Percentiles rank a stretch among this genome's conserved stretches.
phyloP scores from a whole-genome alignment of 331 rosid species.

The Rosa hybrid region DNA sequence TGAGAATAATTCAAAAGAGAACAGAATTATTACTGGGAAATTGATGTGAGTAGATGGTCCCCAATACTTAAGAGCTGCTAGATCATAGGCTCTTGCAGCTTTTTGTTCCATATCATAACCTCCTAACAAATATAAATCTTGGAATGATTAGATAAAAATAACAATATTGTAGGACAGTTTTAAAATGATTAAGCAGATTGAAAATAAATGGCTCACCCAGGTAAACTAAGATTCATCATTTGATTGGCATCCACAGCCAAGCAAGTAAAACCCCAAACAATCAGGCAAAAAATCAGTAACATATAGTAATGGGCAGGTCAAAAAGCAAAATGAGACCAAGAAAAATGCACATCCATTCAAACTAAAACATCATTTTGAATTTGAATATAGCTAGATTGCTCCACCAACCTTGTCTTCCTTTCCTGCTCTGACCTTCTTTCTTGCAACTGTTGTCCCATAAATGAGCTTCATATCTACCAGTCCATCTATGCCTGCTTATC shows the following conservation, averaged over 20 bases:
- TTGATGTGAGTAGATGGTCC: constrained; percentile 96
- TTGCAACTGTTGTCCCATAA: constrained; percentile 98
- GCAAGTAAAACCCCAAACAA: constrained; percentile 20
- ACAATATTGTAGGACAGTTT: background rate
- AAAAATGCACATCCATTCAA: constrained; percentile 26
- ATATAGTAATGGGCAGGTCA: background rate
- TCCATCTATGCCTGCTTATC: constrained; percentile 82
- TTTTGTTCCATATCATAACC: constrained; percentile 98
- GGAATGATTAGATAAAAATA: constrained; percentile 4
- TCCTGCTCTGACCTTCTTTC: constrained; percentile 96
- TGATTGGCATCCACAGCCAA: constrained; percentile 44
- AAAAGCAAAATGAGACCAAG: constrained; percentile 12
- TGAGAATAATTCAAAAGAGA: constrained; percentile 10
- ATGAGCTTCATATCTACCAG: constrained; percentile 99
- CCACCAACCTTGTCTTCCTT: constrained; percentile 94
- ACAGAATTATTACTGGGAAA: constrained; percentile 60
- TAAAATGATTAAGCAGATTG: background rate
- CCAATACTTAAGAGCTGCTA: constrained; percentile 99
- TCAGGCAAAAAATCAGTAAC: constrained; percentile 17
- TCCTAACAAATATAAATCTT: constrained; percentile 45
- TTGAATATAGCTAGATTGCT: constrained; percentile 6
- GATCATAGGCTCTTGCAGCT: constrained; percentile 97
- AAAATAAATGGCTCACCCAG: constrained; percentile 60
- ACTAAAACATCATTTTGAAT: constrained; percentile 20
- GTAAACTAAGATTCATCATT: constrained; percentile 60